phyloP scores from a whole-genome alignment of 202 grass and related monocot genomes.

The Thinopyrum obtusiflorum region DNA sequence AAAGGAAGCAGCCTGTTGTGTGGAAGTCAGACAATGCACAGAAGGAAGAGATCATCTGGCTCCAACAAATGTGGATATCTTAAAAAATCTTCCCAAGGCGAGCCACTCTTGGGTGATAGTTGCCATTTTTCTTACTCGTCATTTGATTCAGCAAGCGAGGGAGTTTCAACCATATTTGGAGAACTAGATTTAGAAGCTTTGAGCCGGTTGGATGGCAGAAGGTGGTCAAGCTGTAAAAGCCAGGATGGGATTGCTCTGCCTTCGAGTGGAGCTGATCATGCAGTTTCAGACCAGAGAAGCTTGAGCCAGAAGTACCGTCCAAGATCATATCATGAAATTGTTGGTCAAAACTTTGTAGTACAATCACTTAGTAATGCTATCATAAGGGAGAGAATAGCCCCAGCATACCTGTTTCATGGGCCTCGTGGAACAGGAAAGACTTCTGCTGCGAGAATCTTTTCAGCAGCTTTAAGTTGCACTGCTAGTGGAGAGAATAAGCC shows the following conservation, averaged over 20 bases:
- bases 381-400: slow-evolving; percentile 77
- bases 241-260: slow-evolving; percentile 62
- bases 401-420: slow-evolving; percentile 94
- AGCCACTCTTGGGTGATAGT: slow-evolving; percentile 71
- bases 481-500: slow-evolving; percentile 68
- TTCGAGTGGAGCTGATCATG: slow-evolving; percentile 47
- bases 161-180: slow-evolving; percentile 80
- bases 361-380: slow-evolving; percentile 89
- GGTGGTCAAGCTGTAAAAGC: slow-evolving; percentile 99
- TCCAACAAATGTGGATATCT: slow-evolving; percentile 54
- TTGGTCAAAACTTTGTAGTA: slow-evolving; percentile 85
- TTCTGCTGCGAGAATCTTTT: slow-evolving; percentile 80
- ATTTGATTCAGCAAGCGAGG: slow-evolving; percentile 80
- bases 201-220: slow-evolving; percentile 94
- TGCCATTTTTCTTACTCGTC: slow-evolving; percentile 65
- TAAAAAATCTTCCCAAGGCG: slow-evolving; percentile 63
- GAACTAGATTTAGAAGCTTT: slow-evolving; percentile 95
- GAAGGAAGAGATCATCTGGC: slow-evolving; percentile 68
- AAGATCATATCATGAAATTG: slow-evolving; percentile 77
- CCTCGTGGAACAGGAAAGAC: slow-evolving; percentile 98
- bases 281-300: slow-evolving; percentile 67
- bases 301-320: slow-evolving; percentile 90
- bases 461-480: slow-evolving; percentile 80
- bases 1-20: slow-evolving; percentile 82
- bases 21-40: slow-evolving; percentile 66